Evolutionary conservation across 2,329 filamentous ascomycete species (phyloP).

Genomic region (Nothopassalora personata): DNA sequence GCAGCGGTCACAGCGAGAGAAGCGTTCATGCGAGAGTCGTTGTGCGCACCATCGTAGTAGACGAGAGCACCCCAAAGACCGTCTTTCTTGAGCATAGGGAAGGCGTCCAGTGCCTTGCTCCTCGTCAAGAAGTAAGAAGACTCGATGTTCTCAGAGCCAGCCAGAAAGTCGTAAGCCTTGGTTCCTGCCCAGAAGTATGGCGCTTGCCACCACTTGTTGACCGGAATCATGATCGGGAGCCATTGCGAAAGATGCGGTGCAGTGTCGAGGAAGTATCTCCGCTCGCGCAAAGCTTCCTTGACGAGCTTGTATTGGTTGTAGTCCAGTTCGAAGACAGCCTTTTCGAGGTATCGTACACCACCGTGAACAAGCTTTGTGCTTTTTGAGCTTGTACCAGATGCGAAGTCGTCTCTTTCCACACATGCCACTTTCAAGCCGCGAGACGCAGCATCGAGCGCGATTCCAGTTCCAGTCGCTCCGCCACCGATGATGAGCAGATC

Average conservation of each 20-base stretch:
- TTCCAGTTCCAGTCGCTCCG: conserved; percentile 73
- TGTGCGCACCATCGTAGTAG: conserved; percentile 89
- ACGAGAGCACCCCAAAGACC: conserved; percentile 75
- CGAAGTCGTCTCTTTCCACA: conserved; percentile 79
- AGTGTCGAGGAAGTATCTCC: conserved; percentile 76
- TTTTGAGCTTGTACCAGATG: conserved; percentile 76
- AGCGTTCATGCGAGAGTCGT: conserved; percentile 89
- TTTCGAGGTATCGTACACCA: conserved; percentile 78
- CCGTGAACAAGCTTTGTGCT: conserved; percentile 84
- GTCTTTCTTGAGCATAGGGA: conserved; percentile 80
- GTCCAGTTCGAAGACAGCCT: conserved; percentile 79
- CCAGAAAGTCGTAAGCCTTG: conserved; percentile 80
- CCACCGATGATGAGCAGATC: conserved; percentile 75
- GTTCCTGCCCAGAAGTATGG: conserved; percentile 74
- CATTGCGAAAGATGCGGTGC: conserved; percentile 76
- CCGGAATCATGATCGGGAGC: conserved; percentile 76
- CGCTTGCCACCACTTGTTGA: conserved; percentile 78
- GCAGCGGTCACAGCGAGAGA: conserved; percentile 82
- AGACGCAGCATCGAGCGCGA: conserved; percentile 75
- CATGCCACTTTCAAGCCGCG: conserved; percentile 73
- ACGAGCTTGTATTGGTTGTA: conserved; percentile 75
- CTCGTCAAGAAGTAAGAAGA: conserved; percentile 82
- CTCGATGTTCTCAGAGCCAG: conserved; percentile 81
- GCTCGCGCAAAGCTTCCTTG: conserved; percentile 74
- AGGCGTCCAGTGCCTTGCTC: conserved; percentile 79